phyloP scores from a whole-genome alignment of 2,329 filamentous ascomycete species.

The Aphanocladium album region DNA sequence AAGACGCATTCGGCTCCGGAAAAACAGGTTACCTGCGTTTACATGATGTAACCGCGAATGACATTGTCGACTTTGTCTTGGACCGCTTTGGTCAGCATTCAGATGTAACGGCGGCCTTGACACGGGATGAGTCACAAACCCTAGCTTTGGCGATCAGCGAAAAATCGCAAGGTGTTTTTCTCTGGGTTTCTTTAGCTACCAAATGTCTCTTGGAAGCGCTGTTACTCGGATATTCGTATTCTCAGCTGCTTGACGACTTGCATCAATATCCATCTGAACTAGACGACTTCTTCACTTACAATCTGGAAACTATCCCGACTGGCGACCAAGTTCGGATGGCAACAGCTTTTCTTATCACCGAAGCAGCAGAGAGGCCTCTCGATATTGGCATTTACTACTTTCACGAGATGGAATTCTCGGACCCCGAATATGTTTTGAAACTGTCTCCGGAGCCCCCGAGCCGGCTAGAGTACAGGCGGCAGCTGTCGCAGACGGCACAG shows the following conservation, averaged over 20 bases:
- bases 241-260: not conserved
- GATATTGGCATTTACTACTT: conserved; percentile 9
- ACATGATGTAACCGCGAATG: conserved; percentile 8
- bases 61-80: conserved; percentile 14
- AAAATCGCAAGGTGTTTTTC: conserved; percentile 5
- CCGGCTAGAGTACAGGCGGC: not conserved
- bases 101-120: not conserved
- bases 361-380: not conserved
- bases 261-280: not conserved
- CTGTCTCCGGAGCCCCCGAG: not conserved
- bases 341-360: not conserved
- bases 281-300: conserved; percentile 8
- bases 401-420: conserved; percentile 1
- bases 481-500: not conserved
- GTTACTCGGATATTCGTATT: not conserved
- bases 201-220: not conserved
- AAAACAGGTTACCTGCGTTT: not conserved
- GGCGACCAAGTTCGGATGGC: not conserved
- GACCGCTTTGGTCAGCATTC: conserved; percentile 1
- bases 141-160: not conserved
- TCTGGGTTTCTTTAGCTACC: conserved; percentile 6
- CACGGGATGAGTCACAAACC: not conserved
- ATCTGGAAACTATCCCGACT: not conserved
- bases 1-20: not conserved
- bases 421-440: not conserved